These are phyloP conservation scores for Fusarium succisae DNA, from an alignment of 2,329 filamentous ascomycete species.

Conservation along the genomic window DNA sequence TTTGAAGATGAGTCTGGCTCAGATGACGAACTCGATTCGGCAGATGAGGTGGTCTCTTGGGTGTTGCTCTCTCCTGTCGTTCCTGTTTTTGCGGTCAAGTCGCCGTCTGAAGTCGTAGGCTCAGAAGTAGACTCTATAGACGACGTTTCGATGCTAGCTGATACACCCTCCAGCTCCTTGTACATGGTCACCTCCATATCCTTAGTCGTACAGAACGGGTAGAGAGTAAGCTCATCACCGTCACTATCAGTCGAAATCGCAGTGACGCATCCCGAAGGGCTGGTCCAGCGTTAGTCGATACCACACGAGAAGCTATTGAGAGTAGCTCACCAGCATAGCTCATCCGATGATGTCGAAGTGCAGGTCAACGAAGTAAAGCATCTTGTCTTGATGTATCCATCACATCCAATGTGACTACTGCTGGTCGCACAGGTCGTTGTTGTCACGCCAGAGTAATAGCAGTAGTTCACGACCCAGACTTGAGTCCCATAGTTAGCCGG, in stretches of 20 bases:
- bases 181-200: neutral
- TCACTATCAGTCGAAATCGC: neutral
- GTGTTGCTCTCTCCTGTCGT: neutral
- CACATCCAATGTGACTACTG: neutral
- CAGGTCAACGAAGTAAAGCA: neutral
- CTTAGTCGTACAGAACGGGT: neutral
- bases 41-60: neutral
- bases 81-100: neutral
- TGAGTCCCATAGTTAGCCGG: neutral
- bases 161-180: neutral
- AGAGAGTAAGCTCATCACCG: neutral
- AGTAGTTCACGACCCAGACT: neutral
- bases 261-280: neutral
- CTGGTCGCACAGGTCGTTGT: neutral
- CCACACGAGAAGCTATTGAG: fast-evolving
- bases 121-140: neutral
- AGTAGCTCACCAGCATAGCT: neutral
- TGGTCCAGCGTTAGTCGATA: neutral
- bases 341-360: neutral
- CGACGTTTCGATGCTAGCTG: neutral
- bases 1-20: neutral
- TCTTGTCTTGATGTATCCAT: neutral
- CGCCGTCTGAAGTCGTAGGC: neutral
- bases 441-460: neutral
- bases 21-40: neutral